Percentiles rank a stretch among this genome's conserved stretches.
Evolutionary conservation across 225 moss, liverwort and hornwort species (phyloP).

Genomic region (Ulota crispa): DNA sequence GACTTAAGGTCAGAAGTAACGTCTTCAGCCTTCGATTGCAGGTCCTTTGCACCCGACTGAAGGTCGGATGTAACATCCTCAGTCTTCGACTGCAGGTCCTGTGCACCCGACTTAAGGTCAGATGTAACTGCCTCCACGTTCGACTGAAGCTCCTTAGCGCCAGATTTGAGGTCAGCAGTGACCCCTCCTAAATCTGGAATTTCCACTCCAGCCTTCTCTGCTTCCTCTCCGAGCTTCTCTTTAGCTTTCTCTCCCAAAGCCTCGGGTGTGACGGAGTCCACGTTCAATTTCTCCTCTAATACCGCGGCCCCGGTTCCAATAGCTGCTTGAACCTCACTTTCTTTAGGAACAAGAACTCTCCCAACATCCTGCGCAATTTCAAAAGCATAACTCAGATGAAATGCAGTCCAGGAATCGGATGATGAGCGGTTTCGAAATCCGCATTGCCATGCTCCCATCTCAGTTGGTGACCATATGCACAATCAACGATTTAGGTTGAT

Average conservation of each 20-base stretch:
- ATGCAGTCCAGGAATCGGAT: background rate
- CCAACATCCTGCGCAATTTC: constrained; percentile 56
- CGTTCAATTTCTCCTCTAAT: constrained; percentile 40
- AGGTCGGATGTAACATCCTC: constrained; percentile 17
- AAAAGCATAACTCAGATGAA: background rate
- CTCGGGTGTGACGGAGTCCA: constrained; percentile 36
- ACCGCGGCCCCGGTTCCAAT: constrained; percentile 55
- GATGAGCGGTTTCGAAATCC: background rate
- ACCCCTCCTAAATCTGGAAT: constrained; percentile 26
- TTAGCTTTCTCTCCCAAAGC: constrained; percentile 31
- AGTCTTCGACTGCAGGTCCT: constrained; percentile 20
- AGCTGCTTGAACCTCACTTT: constrained; percentile 57
- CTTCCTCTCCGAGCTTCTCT: constrained; percentile 24
- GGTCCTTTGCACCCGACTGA: background rate
- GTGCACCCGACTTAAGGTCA: constrained; percentile 24
- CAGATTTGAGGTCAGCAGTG: constrained; percentile 23
- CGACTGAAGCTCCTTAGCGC: constrained; percentile 28
- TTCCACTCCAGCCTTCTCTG: constrained; percentile 33
- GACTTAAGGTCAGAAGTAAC: background rate
- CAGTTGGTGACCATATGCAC: background rate
- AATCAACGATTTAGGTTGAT: background rate
- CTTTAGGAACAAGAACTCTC: constrained; percentile 44
- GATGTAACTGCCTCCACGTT: constrained; percentile 21
- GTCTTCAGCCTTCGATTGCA: background rate
- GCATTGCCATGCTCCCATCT: background rate